phyloP scores from a whole-genome alignment of 2,329 filamentous ascomycete species.

The Didymella pinodella region DNA sequence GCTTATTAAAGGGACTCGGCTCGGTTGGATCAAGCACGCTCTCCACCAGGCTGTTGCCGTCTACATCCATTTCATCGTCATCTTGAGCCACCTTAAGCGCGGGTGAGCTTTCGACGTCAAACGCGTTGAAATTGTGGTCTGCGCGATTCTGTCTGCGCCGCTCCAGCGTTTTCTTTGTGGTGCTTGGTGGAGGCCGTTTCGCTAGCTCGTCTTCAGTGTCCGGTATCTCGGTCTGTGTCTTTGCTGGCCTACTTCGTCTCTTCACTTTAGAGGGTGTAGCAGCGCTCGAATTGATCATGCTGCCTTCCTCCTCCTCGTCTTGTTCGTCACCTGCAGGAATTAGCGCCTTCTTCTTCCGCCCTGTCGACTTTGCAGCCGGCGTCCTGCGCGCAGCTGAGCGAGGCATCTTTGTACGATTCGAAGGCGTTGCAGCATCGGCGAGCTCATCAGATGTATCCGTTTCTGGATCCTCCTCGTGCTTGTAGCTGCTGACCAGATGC shows the following conservation, averaged over 20 bases:
- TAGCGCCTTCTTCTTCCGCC: constrained; percentile 23
- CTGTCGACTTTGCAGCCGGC: constrained; percentile 19
- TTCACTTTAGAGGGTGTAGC: constrained; percentile 28
- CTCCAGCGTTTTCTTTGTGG: constrained; percentile 23
- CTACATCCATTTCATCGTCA: constrained; percentile 38
- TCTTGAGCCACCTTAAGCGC: constrained; percentile 24
- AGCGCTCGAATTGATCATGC: constrained; percentile 14
- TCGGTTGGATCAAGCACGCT: constrained; percentile 46
- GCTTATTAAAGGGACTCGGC: constrained; percentile 49
- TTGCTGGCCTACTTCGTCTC: constrained; percentile 23
- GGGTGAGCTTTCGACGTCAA: constrained; percentile 31
- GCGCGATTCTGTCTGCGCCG: constrained; percentile 38
- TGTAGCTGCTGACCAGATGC: constrained; percentile 22
- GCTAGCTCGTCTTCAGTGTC: constrained; percentile 39
- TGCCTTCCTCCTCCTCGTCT: constrained; percentile 22
- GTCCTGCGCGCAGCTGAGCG: constrained; percentile 27
- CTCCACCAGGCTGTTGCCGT: constrained; percentile 43
- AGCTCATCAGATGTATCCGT: constrained; percentile 33
- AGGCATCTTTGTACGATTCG: constrained; percentile 26
- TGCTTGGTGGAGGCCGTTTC: constrained; percentile 23
- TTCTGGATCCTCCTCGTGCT: constrained; percentile 19
- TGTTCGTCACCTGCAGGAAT: constrained; percentile 20
- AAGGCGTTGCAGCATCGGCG: constrained; percentile 23
- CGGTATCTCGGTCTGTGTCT: constrained; percentile 16
- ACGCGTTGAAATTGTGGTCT: constrained; percentile 38